Percentiles rank a stretch among this genome's conserved stretches.
phyloP scores from a whole-genome alignment of 2,329 filamentous ascomycete species.

The Dactylonectria estremocensis region DNA sequence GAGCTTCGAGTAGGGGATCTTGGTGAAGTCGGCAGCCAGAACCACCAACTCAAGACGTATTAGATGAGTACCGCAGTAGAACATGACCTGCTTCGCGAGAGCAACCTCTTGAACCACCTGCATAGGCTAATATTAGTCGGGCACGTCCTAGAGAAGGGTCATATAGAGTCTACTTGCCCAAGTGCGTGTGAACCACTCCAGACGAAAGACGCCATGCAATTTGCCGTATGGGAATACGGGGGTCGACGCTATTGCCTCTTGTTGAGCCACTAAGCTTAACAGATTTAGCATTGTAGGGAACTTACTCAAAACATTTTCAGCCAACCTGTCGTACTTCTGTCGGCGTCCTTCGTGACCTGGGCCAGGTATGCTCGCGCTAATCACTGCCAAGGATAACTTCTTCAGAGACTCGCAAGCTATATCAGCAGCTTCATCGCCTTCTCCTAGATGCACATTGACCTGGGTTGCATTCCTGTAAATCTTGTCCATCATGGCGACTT shows the following conservation, averaged over 20 bases:
- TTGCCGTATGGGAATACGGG: constrained; percentile 1
- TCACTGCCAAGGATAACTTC: not conserved
- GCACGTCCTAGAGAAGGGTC: not conserved
- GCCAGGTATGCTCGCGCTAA: not conserved
- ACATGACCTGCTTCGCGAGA: constrained; percentile 1
- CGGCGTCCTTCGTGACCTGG: not conserved
- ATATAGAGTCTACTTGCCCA: not conserved
- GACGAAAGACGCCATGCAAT: not conserved
- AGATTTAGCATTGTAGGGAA: not conserved
- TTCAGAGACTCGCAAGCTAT: not conserved
- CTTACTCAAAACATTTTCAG: not conserved
- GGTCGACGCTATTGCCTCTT: not conserved
- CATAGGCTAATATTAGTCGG: not conserved
- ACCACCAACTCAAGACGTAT: not conserved
- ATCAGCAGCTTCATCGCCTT: constrained; percentile 1
- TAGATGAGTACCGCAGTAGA: constrained; percentile 3
- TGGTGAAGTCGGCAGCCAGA: not conserved
- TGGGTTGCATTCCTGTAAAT: not conserved
- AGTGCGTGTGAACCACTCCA: constrained; percentile 1
- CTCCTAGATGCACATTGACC: not conserved
- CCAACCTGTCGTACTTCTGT: constrained; percentile 3
- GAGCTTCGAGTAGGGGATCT: constrained; percentile 1
- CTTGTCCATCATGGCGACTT: not conserved
- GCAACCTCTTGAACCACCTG: constrained; percentile 4
- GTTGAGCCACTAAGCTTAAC: not conserved